Percentiles rank a stretch among this genome's conserved stretches.
Evolutionary conservation across 176 grass and related monocot genomes (phyloP).

Genomic region (Rhipidocladum racemiflorum): DNA sequence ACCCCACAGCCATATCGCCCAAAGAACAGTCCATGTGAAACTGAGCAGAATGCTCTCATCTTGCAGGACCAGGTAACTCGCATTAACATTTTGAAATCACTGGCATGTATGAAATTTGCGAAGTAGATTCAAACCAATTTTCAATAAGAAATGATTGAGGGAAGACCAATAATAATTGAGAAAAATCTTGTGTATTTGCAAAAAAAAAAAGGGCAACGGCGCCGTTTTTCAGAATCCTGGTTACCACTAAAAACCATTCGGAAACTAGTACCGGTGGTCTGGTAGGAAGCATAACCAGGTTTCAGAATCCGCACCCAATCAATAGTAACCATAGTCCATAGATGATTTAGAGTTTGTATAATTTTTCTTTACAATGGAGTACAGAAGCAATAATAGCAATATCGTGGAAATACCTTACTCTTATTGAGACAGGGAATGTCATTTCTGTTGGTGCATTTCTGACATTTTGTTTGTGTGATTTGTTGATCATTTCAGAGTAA

Average conservation of each 20-base stretch:
- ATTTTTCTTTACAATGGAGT: background rate
- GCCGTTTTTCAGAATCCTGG: background rate
- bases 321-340: no score
- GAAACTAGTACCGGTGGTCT: background rate
- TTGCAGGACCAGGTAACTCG: conserved; percentile 51
- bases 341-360: no score
- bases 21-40: conserved; percentile 41
- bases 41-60: conserved; percentile 32
- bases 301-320: no score
- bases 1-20: conserved; percentile 41
- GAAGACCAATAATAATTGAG: background rate
- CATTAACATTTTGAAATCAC: background rate
- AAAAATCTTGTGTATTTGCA: background rate
- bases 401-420: background rate
- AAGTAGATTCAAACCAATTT: background rate
- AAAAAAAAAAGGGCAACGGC: background rate
- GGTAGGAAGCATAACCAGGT: background rate
- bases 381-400: background rate
- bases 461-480: background rate
- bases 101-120: background rate
- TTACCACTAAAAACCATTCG: background rate
- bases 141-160: background rate
- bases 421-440: background rate
- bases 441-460: background rate
- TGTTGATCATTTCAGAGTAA: background rate